These are phyloP conservation scores for Beauveria sp. DNA, from an alignment of 2,329 filamentous ascomycete genomes.

Conservation along the genomic window DNA sequence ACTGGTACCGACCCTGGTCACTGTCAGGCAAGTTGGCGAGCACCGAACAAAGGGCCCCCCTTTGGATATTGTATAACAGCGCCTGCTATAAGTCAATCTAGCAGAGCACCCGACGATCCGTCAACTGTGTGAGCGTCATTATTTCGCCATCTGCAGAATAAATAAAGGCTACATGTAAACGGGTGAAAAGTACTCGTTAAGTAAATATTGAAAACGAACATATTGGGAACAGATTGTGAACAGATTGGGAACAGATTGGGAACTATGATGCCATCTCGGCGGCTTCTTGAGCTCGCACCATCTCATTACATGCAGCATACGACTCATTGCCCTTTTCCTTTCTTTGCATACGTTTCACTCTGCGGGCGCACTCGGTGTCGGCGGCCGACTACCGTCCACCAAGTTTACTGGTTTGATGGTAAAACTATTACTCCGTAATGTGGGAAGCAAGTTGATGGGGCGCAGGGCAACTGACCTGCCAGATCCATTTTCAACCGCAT, in stretches of 20 bases:
- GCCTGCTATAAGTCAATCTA: neutral
- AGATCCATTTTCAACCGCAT: conserved; percentile 2
- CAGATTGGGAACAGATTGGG: neutral
- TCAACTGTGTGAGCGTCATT: neutral
- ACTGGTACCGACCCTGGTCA: neutral
- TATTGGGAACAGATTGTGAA: neutral
- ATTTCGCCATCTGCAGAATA: neutral
- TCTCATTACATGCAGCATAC: neutral
- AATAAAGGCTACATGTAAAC: neutral
- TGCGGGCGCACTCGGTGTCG: no score
- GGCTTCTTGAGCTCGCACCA: neutral
- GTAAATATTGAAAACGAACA: neutral
- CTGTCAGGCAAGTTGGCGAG: neutral
- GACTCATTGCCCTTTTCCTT: neutral
- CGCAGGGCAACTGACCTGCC: neutral
- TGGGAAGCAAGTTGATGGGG: neutral
- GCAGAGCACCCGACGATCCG: conserved; percentile 7
- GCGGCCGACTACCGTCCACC: no score
- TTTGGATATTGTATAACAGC: neutral
- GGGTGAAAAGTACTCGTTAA: no score
- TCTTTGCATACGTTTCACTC: neutral
- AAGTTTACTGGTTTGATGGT: no score
- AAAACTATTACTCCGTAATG: no score
- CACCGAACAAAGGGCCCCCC: neutral
- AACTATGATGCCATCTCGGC: neutral